Percentiles rank a stretch among this genome's conserved stretches.
Conservation (phyloP, 768 basidiomycete species). For the Russula emetica region DNA sequence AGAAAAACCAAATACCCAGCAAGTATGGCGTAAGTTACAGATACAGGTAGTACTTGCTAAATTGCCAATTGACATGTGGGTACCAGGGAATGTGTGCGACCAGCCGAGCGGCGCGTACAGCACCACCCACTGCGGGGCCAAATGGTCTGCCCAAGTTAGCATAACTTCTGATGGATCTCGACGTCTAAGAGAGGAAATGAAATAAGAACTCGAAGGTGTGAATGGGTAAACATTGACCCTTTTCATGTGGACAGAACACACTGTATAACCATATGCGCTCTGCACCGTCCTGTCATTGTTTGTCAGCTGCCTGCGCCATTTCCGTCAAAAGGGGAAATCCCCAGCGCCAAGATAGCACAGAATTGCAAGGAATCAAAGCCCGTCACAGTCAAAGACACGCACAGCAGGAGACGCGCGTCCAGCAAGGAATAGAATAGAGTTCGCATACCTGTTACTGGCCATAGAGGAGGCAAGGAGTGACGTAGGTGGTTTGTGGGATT, state of each 20-base stretch:
- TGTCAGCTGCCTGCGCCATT: background rate
- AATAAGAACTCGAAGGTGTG: background rate
- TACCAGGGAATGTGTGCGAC: background rate
- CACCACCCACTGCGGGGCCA: conserved; percentile 7
- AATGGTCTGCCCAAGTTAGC: background rate
- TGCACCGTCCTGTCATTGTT: too few species aligned
- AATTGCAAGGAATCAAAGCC: background rate
- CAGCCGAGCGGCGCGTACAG: background rate
- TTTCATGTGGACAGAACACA: background rate
- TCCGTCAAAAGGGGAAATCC: background rate
- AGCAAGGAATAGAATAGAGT: background rate
- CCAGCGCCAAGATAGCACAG: background rate
- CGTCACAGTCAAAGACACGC: conserved; percentile 1
- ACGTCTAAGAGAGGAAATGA: background rate
- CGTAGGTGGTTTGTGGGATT: background rate
- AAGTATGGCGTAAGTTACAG: background rate
- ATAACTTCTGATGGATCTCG: conserved; percentile 11
- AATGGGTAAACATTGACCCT: background rate
- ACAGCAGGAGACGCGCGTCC: conserved; percentile 8
- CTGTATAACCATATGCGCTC: background rate
- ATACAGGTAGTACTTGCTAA: conserved; percentile 14
- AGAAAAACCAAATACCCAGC: background rate
- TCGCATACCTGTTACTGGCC: background rate
- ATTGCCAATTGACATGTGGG: background rate
- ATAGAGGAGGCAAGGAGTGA: background rate